Percentiles rank a stretch among this genome's conserved stretches.
phyloP scores from a whole-genome alignment of 2,329 filamentous ascomycete species.

The Rutstroemia sp. region DNA sequence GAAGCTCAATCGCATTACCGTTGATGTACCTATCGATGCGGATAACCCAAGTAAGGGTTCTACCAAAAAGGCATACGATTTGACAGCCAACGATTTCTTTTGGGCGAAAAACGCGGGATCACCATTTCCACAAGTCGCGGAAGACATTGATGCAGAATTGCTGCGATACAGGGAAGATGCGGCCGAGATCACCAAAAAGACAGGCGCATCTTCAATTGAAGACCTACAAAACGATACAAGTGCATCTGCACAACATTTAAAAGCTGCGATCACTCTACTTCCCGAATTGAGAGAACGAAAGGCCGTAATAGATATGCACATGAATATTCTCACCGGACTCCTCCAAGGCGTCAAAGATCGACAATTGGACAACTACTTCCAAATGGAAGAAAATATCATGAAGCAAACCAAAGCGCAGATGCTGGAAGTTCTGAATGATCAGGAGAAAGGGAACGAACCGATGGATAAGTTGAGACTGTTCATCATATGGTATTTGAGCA shows the following conservation, averaged over 20 bases:
- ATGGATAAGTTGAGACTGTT: conserved; percentile 89
- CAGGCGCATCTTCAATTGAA: conserved; percentile 84
- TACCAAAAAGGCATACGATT: conserved; percentile 85
- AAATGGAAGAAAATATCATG: conserved; percentile 85
- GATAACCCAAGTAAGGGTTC: conserved; percentile 63
- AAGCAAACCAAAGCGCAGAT: conserved; percentile 89
- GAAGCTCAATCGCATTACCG: conserved; percentile 88
- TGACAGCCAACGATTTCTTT: conserved; percentile 89
- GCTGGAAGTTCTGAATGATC: conserved; percentile 75
- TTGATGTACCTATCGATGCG: conserved; percentile 77
- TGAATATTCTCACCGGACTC: conserved; percentile 86
- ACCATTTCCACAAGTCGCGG: conserved; percentile 92
- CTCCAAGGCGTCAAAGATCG: conserved; percentile 81
- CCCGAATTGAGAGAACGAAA: conserved; percentile 92
- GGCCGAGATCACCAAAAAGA: conserved; percentile 89
- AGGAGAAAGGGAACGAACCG: conserved; percentile 74
- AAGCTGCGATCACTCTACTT: conserved; percentile 86
- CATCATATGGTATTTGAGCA: conserved; percentile 94
- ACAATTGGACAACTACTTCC: conserved; percentile 92
- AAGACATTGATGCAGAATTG: conserved; percentile 90
- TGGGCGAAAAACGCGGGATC: conserved; percentile 88
- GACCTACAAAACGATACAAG: conserved; percentile 86
- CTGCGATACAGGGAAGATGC: conserved; percentile 95
- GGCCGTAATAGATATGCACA: conserved; percentile 92
- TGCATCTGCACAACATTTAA: conserved; percentile 86